Conservation (phyloP, 2,329 filamentous ascomycete species). For the Alternaria rosae region DNA sequence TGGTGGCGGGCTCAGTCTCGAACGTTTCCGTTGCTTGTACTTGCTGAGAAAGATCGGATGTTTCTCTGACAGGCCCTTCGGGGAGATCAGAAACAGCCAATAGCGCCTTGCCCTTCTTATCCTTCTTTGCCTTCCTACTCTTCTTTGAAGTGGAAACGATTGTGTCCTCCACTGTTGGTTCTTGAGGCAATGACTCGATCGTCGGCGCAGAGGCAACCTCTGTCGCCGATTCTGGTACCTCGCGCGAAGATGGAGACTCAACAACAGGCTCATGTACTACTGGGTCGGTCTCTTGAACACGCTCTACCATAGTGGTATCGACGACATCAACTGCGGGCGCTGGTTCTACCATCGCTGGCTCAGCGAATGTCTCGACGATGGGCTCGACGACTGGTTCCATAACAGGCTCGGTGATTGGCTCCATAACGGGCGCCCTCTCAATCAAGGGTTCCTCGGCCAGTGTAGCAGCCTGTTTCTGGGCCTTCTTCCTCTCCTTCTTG, state of each 20-base stretch:
- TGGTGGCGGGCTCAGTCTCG: background rate
- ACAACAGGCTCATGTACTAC: background rate
- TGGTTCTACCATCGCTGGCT: background rate
- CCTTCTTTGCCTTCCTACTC: conserved; percentile 39
- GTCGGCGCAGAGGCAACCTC: conserved; percentile 10
- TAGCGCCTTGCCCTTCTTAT: conserved; percentile 37
- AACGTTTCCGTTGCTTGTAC: background rate
- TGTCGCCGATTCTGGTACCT: background rate
- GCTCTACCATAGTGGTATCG: background rate
- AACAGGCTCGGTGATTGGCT: background rate
- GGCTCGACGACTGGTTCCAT: background rate
- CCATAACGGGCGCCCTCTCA: conserved; percentile 1
- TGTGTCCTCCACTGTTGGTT: conserved; percentile 23
- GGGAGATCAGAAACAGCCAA: conserved; percentile 13
- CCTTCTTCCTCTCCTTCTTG: conserved; percentile 46
- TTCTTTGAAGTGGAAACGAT: conserved; percentile 27
- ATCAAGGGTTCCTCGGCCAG: conserved; percentile 13
- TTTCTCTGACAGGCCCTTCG: conserved; percentile 6
- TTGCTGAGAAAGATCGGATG: background rate
- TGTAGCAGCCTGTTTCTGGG: conserved; percentile 29
- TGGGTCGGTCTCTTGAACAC: background rate
- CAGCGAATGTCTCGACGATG: background rate
- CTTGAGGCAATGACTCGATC: conserved; percentile 11
- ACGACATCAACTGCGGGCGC: background rate
- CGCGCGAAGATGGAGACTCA: background rate